Evolutionary conservation across 192 early-diverging fungal genomes (phyloP), one percentile per base, ranked within the genome.

Genomic region (Backusella westeae): DNA sequence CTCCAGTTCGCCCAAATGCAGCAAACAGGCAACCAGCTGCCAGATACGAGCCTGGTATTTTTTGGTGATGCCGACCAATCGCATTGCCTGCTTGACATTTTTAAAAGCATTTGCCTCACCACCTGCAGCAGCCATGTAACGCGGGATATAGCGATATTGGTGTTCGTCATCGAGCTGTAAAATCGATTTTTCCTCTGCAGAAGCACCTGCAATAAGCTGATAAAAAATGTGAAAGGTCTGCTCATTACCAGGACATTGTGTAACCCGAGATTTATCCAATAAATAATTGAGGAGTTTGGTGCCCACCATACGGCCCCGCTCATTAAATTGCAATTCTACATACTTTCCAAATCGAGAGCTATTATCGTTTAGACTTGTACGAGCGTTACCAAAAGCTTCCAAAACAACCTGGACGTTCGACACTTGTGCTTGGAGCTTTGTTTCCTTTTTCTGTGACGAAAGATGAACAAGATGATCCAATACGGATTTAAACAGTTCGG

Each of bases 161-260:
- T 83, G 73, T 19, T 84, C 82, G 36, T 95, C 91, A 6, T 89
- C 88, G 6, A 99, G 85, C 63, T 90, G 90, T 69, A 93, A 89
- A 72, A 90, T 83, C 19, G 88, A 49, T 69, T 90, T 92, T 83
- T 98, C 96, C 75, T 95, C 92, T 23, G 84, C 73, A 32, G 91
- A 87, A 0, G 87, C 87, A n/a, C 97, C 98, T 32, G 94, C 91
- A 6, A 98, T 88, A 34, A 99, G 84, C 78, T 96, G 93, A 86
- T 99, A 97, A 80, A 99, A 96, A 36, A 98, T 92, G 79, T 98
- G 95, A 85, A 97, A 99, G 83, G 91, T 96, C 71, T 93, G 89
- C 72, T 96, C 96, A 74, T 87, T 88, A 38, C 86, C 76, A 15
- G 78, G 80, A 17, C 86, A 85, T 3, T 86, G 84, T 6, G 90